phyloP scores from a whole-genome alignment of 2,329 filamentous ascomycete genomes.

The Rutstroemia sydowiana region DNA sequence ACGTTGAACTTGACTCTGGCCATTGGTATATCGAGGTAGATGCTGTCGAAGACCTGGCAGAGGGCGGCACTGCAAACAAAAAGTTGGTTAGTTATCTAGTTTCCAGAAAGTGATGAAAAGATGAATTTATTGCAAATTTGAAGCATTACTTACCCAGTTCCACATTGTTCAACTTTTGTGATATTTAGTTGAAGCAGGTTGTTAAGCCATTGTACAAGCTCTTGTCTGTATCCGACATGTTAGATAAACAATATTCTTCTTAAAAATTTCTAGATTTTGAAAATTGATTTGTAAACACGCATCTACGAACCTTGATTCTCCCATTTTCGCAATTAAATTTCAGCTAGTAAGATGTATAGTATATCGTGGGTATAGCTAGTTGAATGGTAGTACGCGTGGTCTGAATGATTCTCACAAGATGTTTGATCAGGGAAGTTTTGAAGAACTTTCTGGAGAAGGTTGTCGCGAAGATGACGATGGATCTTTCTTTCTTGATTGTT shows the following conservation, averaged over 20 bases:
- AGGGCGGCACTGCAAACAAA: conserved; percentile 65
- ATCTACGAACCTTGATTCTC: conserved; percentile 29
- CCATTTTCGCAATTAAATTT: conserved; percentile 21
- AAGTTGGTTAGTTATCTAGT: conserved; percentile 7
- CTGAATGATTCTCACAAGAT: background rate
- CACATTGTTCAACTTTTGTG: conserved; percentile 98
- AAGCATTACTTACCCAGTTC: conserved; percentile 68
- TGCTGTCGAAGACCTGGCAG: conserved; percentile 97
- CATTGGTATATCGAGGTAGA: conserved; percentile 95
- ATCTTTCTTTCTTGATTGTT: conserved; percentile 4
- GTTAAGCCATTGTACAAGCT: conserved; percentile 94
- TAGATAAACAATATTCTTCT: conserved; percentile 9
- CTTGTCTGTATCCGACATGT: conserved; percentile 58
- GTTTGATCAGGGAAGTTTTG: background rate
- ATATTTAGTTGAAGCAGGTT: conserved; percentile 96
- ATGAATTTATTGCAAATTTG: conserved; percentile 28
- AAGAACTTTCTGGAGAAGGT: conserved; percentile 3
- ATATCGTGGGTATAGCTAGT: background rate
- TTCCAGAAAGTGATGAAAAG: conserved; percentile 20
- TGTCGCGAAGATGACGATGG: conserved; percentile 6
- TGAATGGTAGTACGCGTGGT: background rate
- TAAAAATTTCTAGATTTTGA: conserved; percentile 11
- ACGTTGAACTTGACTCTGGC: conserved; percentile 95
- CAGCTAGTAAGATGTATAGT: background rate
- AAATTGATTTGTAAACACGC: background rate